Base-by-base conservation (phyloP, 768 basidiomycete genomes). In the Psilocybe cyanescens region DNA sequence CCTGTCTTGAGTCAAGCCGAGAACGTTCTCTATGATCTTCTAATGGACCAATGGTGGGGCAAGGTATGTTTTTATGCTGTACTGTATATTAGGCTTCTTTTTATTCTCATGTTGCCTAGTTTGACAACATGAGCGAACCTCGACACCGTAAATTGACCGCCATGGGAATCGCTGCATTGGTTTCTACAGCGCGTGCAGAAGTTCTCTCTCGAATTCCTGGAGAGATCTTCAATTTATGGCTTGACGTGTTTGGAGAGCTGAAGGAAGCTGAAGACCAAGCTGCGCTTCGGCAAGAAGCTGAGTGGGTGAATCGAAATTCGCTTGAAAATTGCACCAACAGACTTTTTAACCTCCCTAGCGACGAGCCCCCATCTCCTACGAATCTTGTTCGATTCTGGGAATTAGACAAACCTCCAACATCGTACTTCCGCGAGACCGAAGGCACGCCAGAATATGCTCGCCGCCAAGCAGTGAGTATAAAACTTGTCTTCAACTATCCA, bases 51-150 rank as follows among this genome's bases (percentile, higher is more conserved):
- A 63, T 95, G 92, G 88, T 91, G 91, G 86, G 85, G 85, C 44
- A 89, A 89, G 72, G 93, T 90, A 72, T 62, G 79, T 76, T n/a
- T 4, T 29, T 17, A 47, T 39, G n/a, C 49, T 45, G 11, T 8
- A 39, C 37, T 28, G 31, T 8, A 24, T 19, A 29, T 16, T 63
- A 28, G 19, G 28, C 29, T 8, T 29, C 16, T 16, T 44, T 41
- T 14, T 30, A 19, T 9, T 31, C 37, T 45, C 29, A 30, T 9
- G 52, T 7, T 14, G 33, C 50, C 2, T 67, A 97, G 95, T 94
- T 95, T 71, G 95, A 97, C 73, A 91, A 89, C 70, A 91, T 95
- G 87, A 90, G 91, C 14, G 92, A 95, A 71, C 88, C 92, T 1
- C 84, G 89, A 8, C 84, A 90, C 62, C 87, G 95, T 59, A 97